A percentile compares a stretch with the other conserved stretches of the same genome.
These are phyloP conservation scores for Hyaloscypha variabilis DNA, from an alignment of 495 filamentous ascomycete genomes.

Conservation along the genomic window DNA sequence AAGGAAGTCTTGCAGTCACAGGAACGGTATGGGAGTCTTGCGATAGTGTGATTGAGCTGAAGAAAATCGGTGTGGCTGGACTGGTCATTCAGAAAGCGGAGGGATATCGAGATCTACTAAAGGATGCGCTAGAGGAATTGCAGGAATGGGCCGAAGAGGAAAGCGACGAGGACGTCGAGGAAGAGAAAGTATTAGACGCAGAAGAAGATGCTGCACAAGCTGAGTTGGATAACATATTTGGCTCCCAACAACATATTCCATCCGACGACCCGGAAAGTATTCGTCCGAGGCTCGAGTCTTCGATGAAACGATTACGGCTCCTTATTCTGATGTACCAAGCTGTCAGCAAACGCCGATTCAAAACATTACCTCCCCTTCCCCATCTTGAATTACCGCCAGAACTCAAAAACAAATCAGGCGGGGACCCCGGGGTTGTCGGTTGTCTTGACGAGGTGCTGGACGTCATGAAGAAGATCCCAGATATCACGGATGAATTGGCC, in stretches of 20 bases:
- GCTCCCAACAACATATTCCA: slow-evolving; percentile 53
- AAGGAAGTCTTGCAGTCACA: slow-evolving; percentile 60
- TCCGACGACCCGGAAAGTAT: slow-evolving; percentile 56
- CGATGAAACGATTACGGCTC: slow-evolving; percentile 57
- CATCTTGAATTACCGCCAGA: slow-evolving; percentile 31
- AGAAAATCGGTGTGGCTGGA: slow-evolving; percentile 64
- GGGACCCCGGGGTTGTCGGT: slow-evolving; percentile 16
- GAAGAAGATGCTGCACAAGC: slow-evolving; percentile 51
- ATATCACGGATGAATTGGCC: slow-evolving; percentile 49
- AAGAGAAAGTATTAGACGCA: slow-evolving; percentile 44
- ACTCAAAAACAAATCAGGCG: slow-evolving; percentile 6
- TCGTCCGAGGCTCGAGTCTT: slow-evolving; percentile 56
- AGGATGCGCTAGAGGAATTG: slow-evolving; percentile 81
- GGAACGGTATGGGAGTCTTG: slow-evolving; percentile 72
- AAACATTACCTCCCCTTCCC: slow-evolving; percentile 42
- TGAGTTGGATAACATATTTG: slow-evolving; percentile 60
- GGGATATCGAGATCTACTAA: slow-evolving; percentile 68
- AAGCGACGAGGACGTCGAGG: slow-evolving; percentile 48
- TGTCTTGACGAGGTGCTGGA: slow-evolving; percentile 41
- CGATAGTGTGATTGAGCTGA: slow-evolving; percentile 65
- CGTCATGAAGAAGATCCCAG: slow-evolving; percentile 44
- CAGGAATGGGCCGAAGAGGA: slow-evolving; percentile 82
- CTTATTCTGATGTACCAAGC: slow-evolving; percentile 62
- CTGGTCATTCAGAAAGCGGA: slow-evolving; percentile 63
- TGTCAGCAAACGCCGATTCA: slow-evolving; percentile 60